Base-by-base conservation (phyloP, 2,329 filamentous ascomycete genomes). In the Trichoderma sp. region DNA sequence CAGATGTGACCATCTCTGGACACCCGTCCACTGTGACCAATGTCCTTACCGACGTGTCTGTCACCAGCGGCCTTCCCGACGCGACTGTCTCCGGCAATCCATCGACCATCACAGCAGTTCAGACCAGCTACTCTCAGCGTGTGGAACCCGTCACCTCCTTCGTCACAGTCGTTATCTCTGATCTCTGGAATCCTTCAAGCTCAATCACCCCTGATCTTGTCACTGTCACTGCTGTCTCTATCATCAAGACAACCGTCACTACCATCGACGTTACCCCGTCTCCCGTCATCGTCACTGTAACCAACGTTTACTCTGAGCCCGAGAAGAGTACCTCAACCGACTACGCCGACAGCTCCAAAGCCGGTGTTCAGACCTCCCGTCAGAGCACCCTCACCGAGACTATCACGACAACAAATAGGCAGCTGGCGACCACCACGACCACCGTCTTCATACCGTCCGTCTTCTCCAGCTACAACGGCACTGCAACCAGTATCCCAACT, bases 21-120 rank as follows among this genome's bases (percentile, higher is more conserved):
- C 73, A 69, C 13, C 73, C 76, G 2, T 57, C 69, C 2, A 79
- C 76, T 4, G 67, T 76, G 35, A 79, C 78, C 17, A 69, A 76
- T 17, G 54, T 75, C 17, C 65, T 74, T 19, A 70, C 67, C 19
- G 72, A 73, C 58, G 50, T 72, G 34, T 76, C 71, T 27, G 70
- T 72, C 67, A 67, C 64, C 52, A 57, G 56, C 58, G 39, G 58
- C 52, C 60, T 75, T 12, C 74, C 77, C 6, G 77, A 78, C 64
- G 78, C 73, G 42, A 77, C 74, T 27, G 71, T 79, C 39, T 72
- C 77, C 17, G 77, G 73, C 5, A 72, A 73, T 32, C 74, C 77
- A 1, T 72, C 70, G 2, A 80, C 78, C 10, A 71, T 78, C 39
- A 79, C 76, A 12, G 66, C 74, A 22, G 25, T 74, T 19, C 67